A percentile compares a stretch with the other conserved stretches of the same genome.
Conservation (phyloP, 768 basidiomycete genomes). For the Mycena rebaudengoi region DNA sequence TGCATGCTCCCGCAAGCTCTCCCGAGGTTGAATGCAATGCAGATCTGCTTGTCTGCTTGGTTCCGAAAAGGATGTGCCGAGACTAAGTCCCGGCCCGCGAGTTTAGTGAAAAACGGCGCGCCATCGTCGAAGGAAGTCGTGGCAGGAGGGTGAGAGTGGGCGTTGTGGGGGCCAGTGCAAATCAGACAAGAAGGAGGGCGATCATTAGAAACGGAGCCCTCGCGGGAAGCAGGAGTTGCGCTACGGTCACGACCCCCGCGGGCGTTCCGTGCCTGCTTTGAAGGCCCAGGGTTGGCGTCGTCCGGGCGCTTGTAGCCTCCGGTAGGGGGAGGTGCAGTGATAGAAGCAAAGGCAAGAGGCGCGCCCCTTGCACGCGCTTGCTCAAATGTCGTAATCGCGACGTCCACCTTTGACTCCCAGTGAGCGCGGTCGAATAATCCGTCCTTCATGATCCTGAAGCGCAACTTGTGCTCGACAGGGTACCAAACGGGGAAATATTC, state of each 20-base stretch:
- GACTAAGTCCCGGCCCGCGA: background rate
- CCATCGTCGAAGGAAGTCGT: conserved; percentile 12
- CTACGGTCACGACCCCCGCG: background rate
- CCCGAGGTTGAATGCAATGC: conserved; percentile 23
- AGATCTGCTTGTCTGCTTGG: background rate
- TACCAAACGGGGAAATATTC: background rate
- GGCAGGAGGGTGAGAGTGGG: background rate
- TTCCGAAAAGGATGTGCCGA: background rate
- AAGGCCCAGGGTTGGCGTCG: background rate
- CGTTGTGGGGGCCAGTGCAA: conserved; percentile 7
- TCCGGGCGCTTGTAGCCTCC: background rate
- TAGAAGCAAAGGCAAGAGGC: background rate
- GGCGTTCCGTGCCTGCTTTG: background rate
- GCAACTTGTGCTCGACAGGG: background rate
- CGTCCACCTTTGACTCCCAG: background rate
- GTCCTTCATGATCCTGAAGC: background rate
- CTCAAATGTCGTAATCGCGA: background rate
- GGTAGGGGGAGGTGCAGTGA: background rate
- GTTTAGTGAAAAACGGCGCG: background rate
- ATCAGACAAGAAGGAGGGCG: conserved; percentile 19
- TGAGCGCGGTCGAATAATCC: background rate
- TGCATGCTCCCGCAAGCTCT: background rate
- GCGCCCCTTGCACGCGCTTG: background rate
- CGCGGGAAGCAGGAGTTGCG: too few species aligned
- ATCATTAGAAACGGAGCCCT: background rate